phyloP scores from a whole-genome alignment of 805 yeast genomes.

The Sugiyamaella chiloensis region DNA sequence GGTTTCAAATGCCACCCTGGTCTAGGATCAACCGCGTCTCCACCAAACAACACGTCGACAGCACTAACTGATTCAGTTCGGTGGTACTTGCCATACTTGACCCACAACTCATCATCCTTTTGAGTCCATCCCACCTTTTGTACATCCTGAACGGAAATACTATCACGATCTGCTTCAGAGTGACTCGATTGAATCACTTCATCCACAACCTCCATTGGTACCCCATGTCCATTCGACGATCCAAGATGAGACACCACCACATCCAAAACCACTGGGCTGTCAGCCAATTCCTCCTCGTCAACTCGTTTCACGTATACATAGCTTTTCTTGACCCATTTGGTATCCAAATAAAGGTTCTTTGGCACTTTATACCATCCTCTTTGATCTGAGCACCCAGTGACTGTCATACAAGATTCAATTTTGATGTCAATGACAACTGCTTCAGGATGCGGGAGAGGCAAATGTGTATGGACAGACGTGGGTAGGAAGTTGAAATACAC shows the following conservation, averaged over 20 bases:
- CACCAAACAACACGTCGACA: slow-evolving; percentile 69
- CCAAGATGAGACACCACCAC: slow-evolving; percentile 14
- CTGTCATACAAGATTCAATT: slow-evolving; percentile 35
- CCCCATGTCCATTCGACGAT: slow-evolving; percentile 11
- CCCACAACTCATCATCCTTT: slow-evolving; percentile 53
- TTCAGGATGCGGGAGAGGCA: slow-evolving; percentile 44
- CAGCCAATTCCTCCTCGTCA: slow-evolving; percentile 17
- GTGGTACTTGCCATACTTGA: slow-evolving; percentile 45
- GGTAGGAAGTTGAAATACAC: slow-evolving; percentile 38
- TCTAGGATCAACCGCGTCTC: slow-evolving; percentile 73
- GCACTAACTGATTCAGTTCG: slow-evolving; percentile 47
- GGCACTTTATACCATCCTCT: slow-evolving; percentile 44
- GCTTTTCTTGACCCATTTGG: slow-evolving; percentile 40
- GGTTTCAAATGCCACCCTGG: slow-evolving; percentile 56
- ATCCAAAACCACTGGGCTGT: slow-evolving; percentile 15
- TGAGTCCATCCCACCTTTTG: slow-evolving; percentile 35
- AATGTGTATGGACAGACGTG: slow-evolving; percentile 32
- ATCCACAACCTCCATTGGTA: slow-evolving; percentile 23
- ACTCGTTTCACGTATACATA: slow-evolving; percentile 37
- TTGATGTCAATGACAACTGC: slow-evolving; percentile 44
- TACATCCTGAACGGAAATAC: slow-evolving; percentile 4
- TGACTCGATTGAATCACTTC: slow-evolving; percentile 8
- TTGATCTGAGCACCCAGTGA: slow-evolving; percentile 21
- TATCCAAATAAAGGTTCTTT: slow-evolving; percentile 47
- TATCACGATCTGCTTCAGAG: slow-evolving; percentile 25